Evolutionary conservation across 495 filamentous ascomycete species (phyloP), one percentile per base, ranked within the genome.

Genomic region (Tuber magnatum): DNA sequence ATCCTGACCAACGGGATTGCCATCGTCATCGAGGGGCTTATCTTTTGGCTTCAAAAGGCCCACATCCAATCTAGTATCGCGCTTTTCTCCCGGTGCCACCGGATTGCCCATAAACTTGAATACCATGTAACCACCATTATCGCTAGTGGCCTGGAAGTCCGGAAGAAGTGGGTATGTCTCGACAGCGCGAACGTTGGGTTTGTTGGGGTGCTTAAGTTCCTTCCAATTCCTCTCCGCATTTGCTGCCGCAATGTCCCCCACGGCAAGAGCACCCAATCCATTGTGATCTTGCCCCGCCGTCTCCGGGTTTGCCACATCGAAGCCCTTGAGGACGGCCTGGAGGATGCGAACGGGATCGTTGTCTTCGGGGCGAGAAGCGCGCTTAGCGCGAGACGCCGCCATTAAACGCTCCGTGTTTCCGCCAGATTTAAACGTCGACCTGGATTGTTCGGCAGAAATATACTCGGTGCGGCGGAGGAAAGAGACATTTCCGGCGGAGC

Each of bases 381-480:
- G 84, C 81, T 83, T 86, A 73, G 79, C 83, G 72, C 85, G 83
- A 61, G 85, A 76, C 68, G 84, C 87, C 69, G 81, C 48, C 80
- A 78, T 56, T 80, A 85, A 73, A 72, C 74, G 78, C 42, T 69
- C 82, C 72, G 78, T 85, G 78, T 73, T 80, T 76, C 74, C 82
- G 48, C 46, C 81, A 32, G 69, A 77, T 77, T 78, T 82, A 74
- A 74, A 85, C 75, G 77, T 84, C 72, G 43, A 85, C 76, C 85
- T 82, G 83, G 87, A 77, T 83, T 86, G 83, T 65, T 88, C 89
- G 12, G 92, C 91, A 6, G 94, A 93, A 75, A 96, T 97, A 83
- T 98, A 97, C 82, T 99, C 96, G 22, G 96, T 97, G 69, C 94
- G 91, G 48, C 95, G 92, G 73, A 99, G 89, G 88, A 99, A 98